phyloP scores from a whole-genome alignment of 2,329 filamentous ascomycete species.

The Pseudocercospora macadamiae region DNA sequence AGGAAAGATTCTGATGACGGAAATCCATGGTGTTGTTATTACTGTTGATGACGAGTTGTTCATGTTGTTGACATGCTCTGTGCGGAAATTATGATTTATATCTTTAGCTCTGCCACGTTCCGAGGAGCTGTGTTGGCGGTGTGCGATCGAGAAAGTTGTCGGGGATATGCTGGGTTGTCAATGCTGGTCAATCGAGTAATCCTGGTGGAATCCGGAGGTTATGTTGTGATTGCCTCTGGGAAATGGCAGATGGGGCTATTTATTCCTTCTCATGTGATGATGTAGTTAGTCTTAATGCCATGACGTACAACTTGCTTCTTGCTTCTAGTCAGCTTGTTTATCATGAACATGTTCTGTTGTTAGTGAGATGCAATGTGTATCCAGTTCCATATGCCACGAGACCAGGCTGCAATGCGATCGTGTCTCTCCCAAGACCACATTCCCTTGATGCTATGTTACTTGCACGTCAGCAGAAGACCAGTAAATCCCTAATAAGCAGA shows the following conservation, averaged over 20 bases:
- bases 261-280: background rate
- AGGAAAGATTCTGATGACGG: background rate
- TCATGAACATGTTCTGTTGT: no score
- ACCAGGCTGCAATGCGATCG: no score
- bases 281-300: background rate
- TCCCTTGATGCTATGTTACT: no score
- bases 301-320: background rate
- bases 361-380: no score
- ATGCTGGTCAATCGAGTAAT: constrained; percentile 2
- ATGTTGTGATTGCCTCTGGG: background rate
- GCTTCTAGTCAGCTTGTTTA: no score
- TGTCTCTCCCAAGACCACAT: no score
- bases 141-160: constrained; percentile 3
- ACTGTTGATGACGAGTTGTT: no score
- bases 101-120: constrained; percentile 5
- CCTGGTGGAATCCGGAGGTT: background rate
- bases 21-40: background rate
- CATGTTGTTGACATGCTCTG: constrained; percentile 11
- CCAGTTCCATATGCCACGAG: no score
- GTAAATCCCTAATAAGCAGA: no score
- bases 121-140: constrained; percentile 6
- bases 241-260: background rate
- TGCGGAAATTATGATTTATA: constrained; percentile 2
- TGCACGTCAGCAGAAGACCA: no score
- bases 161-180: constrained; percentile 12